A percentile compares a stretch with the other conserved stretches of the same genome.
Conservation (phyloP, 106 monocot species). For the Dendrobium huoshanense region DNA sequence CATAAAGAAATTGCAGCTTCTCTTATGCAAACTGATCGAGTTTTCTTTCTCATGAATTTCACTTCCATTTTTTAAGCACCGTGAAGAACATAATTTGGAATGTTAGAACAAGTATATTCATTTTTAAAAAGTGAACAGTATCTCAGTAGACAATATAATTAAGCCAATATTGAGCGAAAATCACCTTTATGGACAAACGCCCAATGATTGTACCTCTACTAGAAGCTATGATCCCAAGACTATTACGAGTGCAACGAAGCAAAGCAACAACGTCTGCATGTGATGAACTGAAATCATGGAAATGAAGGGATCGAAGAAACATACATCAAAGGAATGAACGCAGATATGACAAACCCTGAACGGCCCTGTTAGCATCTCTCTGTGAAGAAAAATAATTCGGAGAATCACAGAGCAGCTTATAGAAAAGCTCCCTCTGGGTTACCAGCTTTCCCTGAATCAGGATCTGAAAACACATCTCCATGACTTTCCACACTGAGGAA, state of each 20-base stretch:
- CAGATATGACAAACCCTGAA: slow-evolving; percentile 53
- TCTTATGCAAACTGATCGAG: neutral
- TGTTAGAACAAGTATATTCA: no score
- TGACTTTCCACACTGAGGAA: slow-evolving; percentile 83
- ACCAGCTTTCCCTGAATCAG: slow-evolving; percentile 61
- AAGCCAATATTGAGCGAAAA: neutral
- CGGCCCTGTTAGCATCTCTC: slow-evolving; percentile 47
- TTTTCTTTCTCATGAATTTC: neutral
- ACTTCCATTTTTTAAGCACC: neutral
- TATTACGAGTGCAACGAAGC: slow-evolving; percentile 75
- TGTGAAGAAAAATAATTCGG: slow-evolving; percentile 79
- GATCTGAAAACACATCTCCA: slow-evolving; percentile 66
- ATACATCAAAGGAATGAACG: neutral
- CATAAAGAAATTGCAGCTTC: neutral
- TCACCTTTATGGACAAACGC: slow-evolving; percentile 61
- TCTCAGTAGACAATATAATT: neutral
- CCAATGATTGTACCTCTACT: slow-evolving; percentile 80
- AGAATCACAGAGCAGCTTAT: slow-evolving; percentile 79
- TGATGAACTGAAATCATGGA: slow-evolving; percentile 1
- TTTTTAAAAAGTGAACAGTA: neutral
- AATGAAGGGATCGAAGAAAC: neutral
- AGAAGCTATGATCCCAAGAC: slow-evolving; percentile 89
- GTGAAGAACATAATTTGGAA: neutral
- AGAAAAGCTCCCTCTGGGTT: slow-evolving; percentile 90
- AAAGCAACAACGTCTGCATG: slow-evolving; percentile 72